Percentiles rank a stretch among this genome's conserved stretches.
phyloP scores from a whole-genome alignment of 495 filamentous ascomycete species.

The Xylaria venustula region DNA sequence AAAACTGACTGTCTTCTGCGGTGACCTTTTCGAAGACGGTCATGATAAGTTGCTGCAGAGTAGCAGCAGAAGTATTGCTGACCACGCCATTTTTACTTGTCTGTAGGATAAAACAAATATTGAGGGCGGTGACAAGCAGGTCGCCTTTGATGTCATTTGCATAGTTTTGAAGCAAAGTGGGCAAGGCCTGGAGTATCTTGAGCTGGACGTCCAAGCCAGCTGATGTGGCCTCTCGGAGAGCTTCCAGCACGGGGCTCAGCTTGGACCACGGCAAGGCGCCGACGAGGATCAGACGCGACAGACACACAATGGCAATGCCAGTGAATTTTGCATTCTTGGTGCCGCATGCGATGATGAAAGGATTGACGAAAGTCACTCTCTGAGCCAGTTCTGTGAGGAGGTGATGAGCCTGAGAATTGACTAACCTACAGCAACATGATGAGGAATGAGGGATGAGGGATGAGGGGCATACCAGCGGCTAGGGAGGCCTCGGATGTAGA shows the following conservation, averaged over 20 bases:
- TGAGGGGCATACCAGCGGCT: conserved; percentile 65
- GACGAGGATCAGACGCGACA: conserved; percentile 83
- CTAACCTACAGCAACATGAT: neutral
- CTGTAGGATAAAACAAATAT: conserved; percentile 88
- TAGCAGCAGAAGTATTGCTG: conserved; percentile 91
- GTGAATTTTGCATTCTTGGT: conserved; percentile 88
- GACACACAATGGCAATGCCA: conserved; percentile 77
- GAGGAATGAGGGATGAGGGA: no score
- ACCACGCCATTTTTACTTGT: conserved; percentile 87
- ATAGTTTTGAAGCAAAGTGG: conserved; percentile 90
- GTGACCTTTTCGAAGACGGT: conserved; percentile 90
- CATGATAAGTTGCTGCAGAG: conserved; percentile 89
- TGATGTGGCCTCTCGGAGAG: conserved; percentile 74
- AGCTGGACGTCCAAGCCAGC: conserved; percentile 87
- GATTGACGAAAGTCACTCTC: conserved; percentile 79
- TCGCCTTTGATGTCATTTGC: conserved; percentile 76
- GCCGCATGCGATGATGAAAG: conserved; percentile 88
- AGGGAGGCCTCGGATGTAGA: conserved; percentile 78
- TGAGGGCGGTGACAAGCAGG: conserved; percentile 74
- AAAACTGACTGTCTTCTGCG: conserved; percentile 66
- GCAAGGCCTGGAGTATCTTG: conserved; percentile 91
- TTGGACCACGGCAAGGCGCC: conserved; percentile 69
- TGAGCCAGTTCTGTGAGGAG: conserved; percentile 71
- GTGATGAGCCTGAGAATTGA: conserved; percentile 21
- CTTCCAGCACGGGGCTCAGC: conserved; percentile 80